These are phyloP conservation scores for Chytriomyces hyalinus DNA, from an alignment of 192 early-diverging fungal species.

Conservation along the genomic window DNA sequence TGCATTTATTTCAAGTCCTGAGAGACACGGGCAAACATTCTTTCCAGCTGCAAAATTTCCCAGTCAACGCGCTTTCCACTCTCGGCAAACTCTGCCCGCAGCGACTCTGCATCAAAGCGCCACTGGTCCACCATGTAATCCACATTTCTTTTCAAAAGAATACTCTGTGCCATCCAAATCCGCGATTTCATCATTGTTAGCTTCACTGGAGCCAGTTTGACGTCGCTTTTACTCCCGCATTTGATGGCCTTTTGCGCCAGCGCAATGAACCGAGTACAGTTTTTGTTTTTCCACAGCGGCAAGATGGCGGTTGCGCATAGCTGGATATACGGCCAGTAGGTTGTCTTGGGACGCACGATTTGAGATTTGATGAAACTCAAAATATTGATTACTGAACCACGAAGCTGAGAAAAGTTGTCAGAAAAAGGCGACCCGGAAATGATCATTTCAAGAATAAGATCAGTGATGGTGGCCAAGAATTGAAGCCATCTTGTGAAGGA, in stretches of 20 bases:
- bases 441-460: not conserved
- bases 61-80: too few relatives aligned
- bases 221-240: too few relatives aligned
- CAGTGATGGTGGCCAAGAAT: not conserved
- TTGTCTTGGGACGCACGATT: not conserved
- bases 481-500: constrained; percentile 2
- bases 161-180: too few relatives aligned
- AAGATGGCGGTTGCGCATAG: not conserved
- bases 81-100: too few relatives aligned
- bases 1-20: too few relatives aligned
- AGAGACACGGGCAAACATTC: too few relatives aligned
- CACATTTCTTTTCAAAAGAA: too few relatives aligned
- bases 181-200: too few relatives aligned
- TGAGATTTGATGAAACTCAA: constrained; percentile 11
- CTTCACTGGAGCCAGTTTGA: too few relatives aligned
- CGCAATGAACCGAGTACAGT: not conserved
- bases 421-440: not conserved
- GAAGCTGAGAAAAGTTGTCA: not conserved
- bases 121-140: too few relatives aligned
- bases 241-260: constrained; percentile 2
- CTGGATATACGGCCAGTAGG: constrained; percentile 9
- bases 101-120: too few relatives aligned
- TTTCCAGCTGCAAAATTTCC: too few relatives aligned
- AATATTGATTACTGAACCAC: not conserved
- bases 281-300: not conserved